phyloP scores from a whole-genome alignment of 805 yeast genomes.

The Metschnikowia matae region DNA sequence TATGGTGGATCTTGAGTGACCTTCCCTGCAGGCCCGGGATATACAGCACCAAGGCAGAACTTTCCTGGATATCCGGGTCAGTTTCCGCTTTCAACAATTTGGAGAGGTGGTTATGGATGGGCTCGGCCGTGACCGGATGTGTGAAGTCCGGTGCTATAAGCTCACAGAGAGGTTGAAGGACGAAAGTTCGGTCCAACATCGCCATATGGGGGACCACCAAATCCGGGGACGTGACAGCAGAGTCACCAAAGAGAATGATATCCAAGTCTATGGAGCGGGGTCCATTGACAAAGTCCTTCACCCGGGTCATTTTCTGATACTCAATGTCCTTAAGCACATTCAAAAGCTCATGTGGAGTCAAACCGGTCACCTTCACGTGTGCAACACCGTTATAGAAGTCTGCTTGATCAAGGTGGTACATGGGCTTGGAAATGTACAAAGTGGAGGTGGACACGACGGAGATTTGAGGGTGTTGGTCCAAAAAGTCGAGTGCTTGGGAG shows the following conservation, averaged over 20 bases:
- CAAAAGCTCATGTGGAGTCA: conserved; percentile 61
- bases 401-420: conserved; percentile 80
- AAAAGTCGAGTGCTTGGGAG: conserved; percentile 45
- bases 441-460: conserved; percentile 63
- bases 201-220: conserved; percentile 81
- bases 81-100: conserved; percentile 38
- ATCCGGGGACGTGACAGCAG: conserved; percentile 50
- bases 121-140: conserved; percentile 87
- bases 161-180: conserved; percentile 83
- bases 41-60: conserved; percentile 45
- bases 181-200: conserved; percentile 88
- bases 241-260: conserved; percentile 65
- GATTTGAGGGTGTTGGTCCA: conserved; percentile 37
- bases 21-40: conserved; percentile 37
- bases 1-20: conserved; percentile 40
- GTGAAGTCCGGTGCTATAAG: conserved; percentile 57
- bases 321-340: conserved; percentile 69
- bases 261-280: conserved; percentile 92
- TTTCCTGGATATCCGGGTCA: conserved; percentile 46
- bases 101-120: conserved; percentile 62
- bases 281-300: conserved; percentile 81
- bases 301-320: conserved; percentile 62
- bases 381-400: conserved; percentile 83
- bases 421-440: conserved; percentile 83
- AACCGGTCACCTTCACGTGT: conserved; percentile 53